phyloP scores from a whole-genome alignment of 2,329 filamentous ascomycete species.

The Monilinia laxa region DNA sequence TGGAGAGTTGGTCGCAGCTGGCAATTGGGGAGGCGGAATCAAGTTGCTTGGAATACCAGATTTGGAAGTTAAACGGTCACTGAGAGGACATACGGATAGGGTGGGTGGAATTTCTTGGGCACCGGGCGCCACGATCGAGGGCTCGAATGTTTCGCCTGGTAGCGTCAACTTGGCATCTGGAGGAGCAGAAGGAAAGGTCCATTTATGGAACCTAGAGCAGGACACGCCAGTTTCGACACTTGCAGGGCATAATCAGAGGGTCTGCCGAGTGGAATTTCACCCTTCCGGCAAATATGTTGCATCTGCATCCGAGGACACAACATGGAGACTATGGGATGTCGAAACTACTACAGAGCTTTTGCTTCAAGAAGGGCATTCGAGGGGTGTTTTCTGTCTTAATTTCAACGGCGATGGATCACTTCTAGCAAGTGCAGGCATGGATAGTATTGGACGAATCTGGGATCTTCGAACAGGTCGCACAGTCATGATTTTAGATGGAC shows the following conservation, averaged over 20 bases:
- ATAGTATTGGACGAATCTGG: constrained; percentile 95
- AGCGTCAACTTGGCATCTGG: constrained; percentile 85
- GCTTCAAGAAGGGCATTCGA: constrained; percentile 90
- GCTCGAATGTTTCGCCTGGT: constrained; percentile 67
- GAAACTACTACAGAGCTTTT: constrained; percentile 80
- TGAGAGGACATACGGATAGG: constrained; percentile 84
- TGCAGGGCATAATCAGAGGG: constrained; percentile 78
- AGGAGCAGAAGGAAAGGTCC: constrained; percentile 81
- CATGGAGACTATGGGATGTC: constrained; percentile 95
- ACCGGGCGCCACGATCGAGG: constrained; percentile 74
- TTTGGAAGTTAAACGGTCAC: constrained; percentile 69
- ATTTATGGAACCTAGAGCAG: constrained; percentile 85
- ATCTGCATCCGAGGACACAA: constrained; percentile 92
- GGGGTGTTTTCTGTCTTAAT: constrained; percentile 84
- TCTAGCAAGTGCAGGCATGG: constrained; percentile 85
- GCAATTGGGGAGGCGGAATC: constrained; percentile 90
- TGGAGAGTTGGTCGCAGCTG: constrained; percentile 78
- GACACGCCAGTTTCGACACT: constrained; percentile 83
- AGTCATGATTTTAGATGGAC: constrained; percentile 87
- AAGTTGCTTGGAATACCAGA: constrained; percentile 82
- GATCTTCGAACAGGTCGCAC: constrained; percentile 89
- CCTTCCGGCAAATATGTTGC: constrained; percentile 87
- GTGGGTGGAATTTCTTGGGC: constrained; percentile 90
- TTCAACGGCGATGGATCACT: constrained; percentile 93
- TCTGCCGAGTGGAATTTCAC: constrained; percentile 92